Evolutionary conservation across 2,329 filamentous ascomycete species (phyloP).

Genomic region (Beauveria varroae): DNA sequence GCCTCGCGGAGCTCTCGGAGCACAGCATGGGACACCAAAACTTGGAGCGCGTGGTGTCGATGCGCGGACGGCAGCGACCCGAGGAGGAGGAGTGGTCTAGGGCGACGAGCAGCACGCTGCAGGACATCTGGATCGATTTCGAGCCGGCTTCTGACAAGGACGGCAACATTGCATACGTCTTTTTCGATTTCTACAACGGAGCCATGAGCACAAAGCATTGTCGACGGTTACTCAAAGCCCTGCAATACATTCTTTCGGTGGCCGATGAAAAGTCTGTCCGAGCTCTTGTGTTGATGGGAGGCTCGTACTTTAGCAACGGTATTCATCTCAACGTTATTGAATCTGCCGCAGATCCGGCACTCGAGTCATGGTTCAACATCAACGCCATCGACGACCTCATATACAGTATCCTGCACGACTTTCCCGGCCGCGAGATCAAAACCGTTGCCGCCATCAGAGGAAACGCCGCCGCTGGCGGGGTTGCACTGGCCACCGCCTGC

Average conservation of each 20-base stretch:
- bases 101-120: conserved; percentile 24
- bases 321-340: conserved; percentile 37
- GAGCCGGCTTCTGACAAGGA: conserved; percentile 15
- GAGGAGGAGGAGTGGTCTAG: conserved; percentile 22
- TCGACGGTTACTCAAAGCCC: conserved; percentile 26
- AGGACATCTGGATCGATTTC: conserved; percentile 33
- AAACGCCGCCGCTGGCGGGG: conserved; percentile 35
- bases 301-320: conserved; percentile 35
- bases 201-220: conserved; percentile 35
- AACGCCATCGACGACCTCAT: conserved; percentile 36
- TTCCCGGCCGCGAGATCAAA: conserved; percentile 26
- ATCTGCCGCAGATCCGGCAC: conserved; percentile 26
- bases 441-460: conserved; percentile 32
- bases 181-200: conserved; percentile 36
- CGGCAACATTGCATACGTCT: conserved; percentile 28
- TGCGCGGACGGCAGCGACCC: conserved; percentile 11
- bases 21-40: conserved; percentile 20
- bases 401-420: conserved; percentile 29
- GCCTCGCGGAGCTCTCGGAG: conserved; percentile 23
- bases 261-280: conserved; percentile 21
- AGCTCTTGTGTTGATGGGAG: conserved; percentile 32
- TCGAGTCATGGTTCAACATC: conserved; percentile 36
- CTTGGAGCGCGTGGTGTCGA: conserved; percentile 14
- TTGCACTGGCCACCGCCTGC: conserved; percentile 32
- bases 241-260: conserved; percentile 26